Evolutionary conservation across 345 rosid species (phyloP).

Genomic region (Raphanus sativus): DNA sequence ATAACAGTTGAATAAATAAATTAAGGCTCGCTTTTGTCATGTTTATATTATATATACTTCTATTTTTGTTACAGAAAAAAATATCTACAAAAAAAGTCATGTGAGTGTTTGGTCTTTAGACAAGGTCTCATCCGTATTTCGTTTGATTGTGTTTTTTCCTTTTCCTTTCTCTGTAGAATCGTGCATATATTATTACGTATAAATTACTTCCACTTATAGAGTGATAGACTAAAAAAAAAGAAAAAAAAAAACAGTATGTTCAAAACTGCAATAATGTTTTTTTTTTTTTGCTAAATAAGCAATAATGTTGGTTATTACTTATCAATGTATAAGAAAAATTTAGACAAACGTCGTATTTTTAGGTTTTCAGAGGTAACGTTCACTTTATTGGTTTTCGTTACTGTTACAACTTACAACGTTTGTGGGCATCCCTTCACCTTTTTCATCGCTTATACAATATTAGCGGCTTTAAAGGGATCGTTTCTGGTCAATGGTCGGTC

Average conservation of each 20-base stretch:
- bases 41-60: neutral
- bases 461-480: constrained; percentile 31
- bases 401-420: constrained; percentile 28
- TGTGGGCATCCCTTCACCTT: constrained; percentile 31
- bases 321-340: neutral
- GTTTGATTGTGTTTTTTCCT: neutral
- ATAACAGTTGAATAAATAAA: neutral
- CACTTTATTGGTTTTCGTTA: constrained; percentile 23
- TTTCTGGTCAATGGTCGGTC: constrained; percentile 20
- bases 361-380: constrained; percentile 24
- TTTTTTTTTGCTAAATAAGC: no score
- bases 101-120: neutral
- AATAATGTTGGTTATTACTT: neutral
- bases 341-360: neutral
- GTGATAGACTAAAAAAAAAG: neutral
- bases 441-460: constrained; percentile 30
- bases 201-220: neutral
- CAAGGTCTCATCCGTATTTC: neutral
- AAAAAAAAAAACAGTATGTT: neutral
- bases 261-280: neutral
- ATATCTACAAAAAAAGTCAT: neutral
- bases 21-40: neutral
- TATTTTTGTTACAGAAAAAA: neutral
- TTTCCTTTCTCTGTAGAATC: neutral
- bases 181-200: neutral